Percentiles rank a stretch among this genome's conserved stretches.
These are phyloP conservation scores for Parathielavia appendiculata DNA, from an alignment of 495 filamentous ascomycete species.

Conservation along the genomic window DNA sequence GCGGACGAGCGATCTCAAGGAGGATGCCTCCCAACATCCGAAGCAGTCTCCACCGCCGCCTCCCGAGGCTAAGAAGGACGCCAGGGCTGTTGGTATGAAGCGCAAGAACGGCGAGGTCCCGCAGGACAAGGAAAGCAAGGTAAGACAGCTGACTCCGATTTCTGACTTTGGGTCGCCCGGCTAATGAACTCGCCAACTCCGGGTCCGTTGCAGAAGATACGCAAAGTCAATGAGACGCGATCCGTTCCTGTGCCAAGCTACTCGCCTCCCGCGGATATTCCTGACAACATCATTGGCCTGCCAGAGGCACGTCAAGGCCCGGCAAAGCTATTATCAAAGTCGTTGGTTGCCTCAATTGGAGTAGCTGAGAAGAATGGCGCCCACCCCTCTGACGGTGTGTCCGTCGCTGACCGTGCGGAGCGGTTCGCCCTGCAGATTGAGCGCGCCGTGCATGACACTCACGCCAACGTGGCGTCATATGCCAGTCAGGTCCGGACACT, in stretches of 20 bases:
- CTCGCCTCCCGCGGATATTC: slow-evolving; percentile 35
- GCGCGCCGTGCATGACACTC: slow-evolving; percentile 47
- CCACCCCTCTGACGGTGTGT: slow-evolving; percentile 35
- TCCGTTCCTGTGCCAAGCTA: slow-evolving; percentile 34
- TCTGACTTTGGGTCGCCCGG: not conserved
- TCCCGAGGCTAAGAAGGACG: slow-evolving; percentile 36
- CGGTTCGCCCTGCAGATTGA: slow-evolving; percentile 65
- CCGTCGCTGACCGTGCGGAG: slow-evolving; percentile 38
- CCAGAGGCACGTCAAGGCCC: slow-evolving; percentile 40
- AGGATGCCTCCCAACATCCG: slow-evolving; percentile 37
- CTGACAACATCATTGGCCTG: slow-evolving; percentile 37
- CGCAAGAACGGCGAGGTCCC: slow-evolving; percentile 44
- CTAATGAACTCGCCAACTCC: not conserved
- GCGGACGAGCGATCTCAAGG: slow-evolving; percentile 47
- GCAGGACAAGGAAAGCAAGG: slow-evolving; percentile 41
- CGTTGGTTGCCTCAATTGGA: slow-evolving; percentile 37
- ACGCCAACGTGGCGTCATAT: slow-evolving; percentile 40
- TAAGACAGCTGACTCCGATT: slow-evolving; percentile 20
- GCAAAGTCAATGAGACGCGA: slow-evolving; percentile 47
- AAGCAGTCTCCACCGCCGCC: slow-evolving; percentile 37
- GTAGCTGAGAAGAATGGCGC: slow-evolving; percentile 41
- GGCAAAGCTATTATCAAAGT: slow-evolving; percentile 42
- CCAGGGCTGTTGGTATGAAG: slow-evolving; percentile 30
- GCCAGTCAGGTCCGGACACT: slow-evolving; percentile 51
- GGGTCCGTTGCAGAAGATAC: slow-evolving; percentile 39